phyloP scores from a whole-genome alignment of 352 stramenopile species.

The Phytophthora ramorum region DNA sequence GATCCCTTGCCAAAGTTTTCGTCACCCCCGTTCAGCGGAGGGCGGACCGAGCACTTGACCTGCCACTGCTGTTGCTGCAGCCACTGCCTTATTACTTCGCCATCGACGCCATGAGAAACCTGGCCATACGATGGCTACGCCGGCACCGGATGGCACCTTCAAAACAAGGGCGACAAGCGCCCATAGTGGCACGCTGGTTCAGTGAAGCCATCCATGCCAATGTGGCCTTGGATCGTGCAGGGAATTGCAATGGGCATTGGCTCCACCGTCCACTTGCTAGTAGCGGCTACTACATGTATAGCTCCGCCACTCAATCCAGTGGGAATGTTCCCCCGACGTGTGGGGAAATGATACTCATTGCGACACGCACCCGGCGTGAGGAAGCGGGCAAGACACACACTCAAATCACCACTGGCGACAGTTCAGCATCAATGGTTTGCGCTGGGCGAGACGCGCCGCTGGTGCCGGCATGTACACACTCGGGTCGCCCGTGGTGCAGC shows the following conservation, averaged over 20 bases:
- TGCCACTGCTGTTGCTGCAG: slow-evolving; percentile 1
- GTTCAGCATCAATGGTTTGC: slow-evolving; percentile 30
- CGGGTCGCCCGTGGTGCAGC: neutral
- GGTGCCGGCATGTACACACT: slow-evolving; percentile 1
- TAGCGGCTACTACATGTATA: neutral
- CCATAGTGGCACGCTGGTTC: slow-evolving; percentile 28
- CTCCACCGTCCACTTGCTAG: neutral
- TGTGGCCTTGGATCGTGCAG: slow-evolving; percentile 8
- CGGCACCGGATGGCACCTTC: neutral
- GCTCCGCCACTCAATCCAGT: slow-evolving; percentile 3
- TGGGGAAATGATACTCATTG: slow-evolving; percentile 31
- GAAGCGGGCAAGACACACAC: slow-evolving; percentile 11
- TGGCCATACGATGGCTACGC: slow-evolving; percentile 18
- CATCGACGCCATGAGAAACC: slow-evolving; percentile 19
- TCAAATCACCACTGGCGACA: slow-evolving; percentile 40
- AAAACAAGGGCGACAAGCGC: neutral
- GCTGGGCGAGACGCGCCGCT: neutral
- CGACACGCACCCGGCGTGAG: slow-evolving; percentile 16
- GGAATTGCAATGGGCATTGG: neutral
- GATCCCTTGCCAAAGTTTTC: slow-evolving; percentile 16
- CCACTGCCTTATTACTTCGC: slow-evolving; percentile 1
- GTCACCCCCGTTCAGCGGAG: slow-evolving; percentile 8
- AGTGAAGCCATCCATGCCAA: slow-evolving; percentile 27
- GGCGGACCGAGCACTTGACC: slow-evolving; percentile 19
- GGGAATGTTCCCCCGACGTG: slow-evolving; percentile 8